Conservation (phyloP, 257 asterid genomes). For the Mitragyna speciosa region DNA sequence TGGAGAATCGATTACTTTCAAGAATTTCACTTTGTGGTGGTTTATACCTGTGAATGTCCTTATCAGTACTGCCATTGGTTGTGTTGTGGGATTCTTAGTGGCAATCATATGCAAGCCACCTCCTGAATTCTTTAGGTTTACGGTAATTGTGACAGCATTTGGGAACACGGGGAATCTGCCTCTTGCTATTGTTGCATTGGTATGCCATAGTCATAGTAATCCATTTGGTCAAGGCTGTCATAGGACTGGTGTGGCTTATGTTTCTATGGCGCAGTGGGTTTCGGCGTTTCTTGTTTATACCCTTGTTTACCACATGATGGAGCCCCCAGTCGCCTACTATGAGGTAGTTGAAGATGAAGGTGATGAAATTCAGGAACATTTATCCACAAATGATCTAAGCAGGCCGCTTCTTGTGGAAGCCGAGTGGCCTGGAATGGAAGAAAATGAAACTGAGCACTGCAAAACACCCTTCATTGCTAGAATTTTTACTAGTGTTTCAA, state of each 20-base stretch:
- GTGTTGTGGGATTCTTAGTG: conserved; percentile 70
- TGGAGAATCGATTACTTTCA: conserved; percentile 70
- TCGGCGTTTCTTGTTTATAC: conserved; percentile 88
- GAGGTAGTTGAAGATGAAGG: conserved; percentile 51
- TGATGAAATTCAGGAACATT: conserved; percentile 56
- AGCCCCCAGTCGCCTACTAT: conserved; percentile 73
- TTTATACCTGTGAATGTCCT: conserved; percentile 88
- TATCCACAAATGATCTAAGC: conserved; percentile 53
- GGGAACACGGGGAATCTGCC: conserved; percentile 96
- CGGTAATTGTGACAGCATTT: conserved; percentile 81
- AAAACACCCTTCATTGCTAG: conserved; percentile 75
- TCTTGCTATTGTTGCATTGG: conserved; percentile 79
- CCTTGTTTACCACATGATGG: conserved; percentile 99
- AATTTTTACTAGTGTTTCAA: conserved; percentile 48
- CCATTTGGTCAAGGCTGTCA: conserved; percentile 71
- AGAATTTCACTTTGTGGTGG: conserved; percentile 80
- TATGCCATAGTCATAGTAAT: conserved; percentile 64
- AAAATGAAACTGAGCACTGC: conserved; percentile 74
- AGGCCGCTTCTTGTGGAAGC: conserved; percentile 94
- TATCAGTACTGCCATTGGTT: conserved; percentile 74
- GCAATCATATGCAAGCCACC: conserved; percentile 76
- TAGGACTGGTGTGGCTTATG: conserved; percentile 72
- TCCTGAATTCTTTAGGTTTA: conserved; percentile 69
- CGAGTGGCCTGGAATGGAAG: conserved; percentile 99
- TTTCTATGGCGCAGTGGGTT: conserved; percentile 90